phyloP scores from a whole-genome alignment of 2,329 filamentous ascomycete species.

The Chaetomium globosum region DNA sequence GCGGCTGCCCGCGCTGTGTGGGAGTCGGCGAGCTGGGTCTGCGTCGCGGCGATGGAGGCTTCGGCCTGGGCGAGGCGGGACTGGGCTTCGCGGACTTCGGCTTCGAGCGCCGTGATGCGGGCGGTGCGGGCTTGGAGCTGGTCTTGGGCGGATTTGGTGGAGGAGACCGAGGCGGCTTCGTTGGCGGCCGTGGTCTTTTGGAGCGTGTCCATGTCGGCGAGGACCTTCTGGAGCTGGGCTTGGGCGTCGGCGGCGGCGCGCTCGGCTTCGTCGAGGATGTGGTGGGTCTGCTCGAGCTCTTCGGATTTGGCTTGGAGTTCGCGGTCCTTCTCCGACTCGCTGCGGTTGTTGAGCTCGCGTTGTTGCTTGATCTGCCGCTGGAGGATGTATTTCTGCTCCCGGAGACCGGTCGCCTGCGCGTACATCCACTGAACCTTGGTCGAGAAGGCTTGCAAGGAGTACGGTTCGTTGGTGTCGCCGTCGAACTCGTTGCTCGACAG shows the following conservation, averaged over 20 bases:
- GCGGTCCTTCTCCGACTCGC: slow-evolving; percentile 70
- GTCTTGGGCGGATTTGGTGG: slow-evolving; percentile 45
- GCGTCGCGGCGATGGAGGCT: slow-evolving; percentile 43
- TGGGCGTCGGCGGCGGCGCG: slow-evolving; percentile 47
- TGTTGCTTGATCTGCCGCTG: slow-evolving; percentile 94
- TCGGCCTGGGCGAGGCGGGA: slow-evolving; percentile 45
- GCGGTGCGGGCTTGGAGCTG: slow-evolving; percentile 50
- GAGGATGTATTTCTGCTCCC: slow-evolving; percentile 86
- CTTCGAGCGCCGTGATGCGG: slow-evolving; percentile 50
- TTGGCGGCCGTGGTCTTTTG: slow-evolving; percentile 41
- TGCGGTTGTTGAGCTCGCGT: slow-evolving; percentile 86
- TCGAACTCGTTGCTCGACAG: slow-evolving; percentile 63
- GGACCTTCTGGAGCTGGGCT: slow-evolving; percentile 52
- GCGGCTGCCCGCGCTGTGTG: slow-evolving; percentile 22
- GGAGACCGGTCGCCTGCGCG: slow-evolving; percentile 71
- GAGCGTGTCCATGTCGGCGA: slow-evolving; percentile 52
- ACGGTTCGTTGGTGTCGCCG: slow-evolving; percentile 60
- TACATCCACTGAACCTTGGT: slow-evolving; percentile 79
- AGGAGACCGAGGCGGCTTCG: slow-evolving; percentile 38
- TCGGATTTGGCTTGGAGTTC: slow-evolving; percentile 62
- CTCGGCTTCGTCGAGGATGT: slow-evolving; percentile 41
- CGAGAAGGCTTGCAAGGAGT: slow-evolving; percentile 75
- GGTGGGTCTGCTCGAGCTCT: slow-evolving; percentile 52
- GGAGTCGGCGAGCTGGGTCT: slow-evolving; percentile 39
- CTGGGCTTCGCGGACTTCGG: slow-evolving; percentile 46